Evolutionary conservation across 306 rosid genomes (phyloP).

Genomic region (Carpinus viminea): DNA sequence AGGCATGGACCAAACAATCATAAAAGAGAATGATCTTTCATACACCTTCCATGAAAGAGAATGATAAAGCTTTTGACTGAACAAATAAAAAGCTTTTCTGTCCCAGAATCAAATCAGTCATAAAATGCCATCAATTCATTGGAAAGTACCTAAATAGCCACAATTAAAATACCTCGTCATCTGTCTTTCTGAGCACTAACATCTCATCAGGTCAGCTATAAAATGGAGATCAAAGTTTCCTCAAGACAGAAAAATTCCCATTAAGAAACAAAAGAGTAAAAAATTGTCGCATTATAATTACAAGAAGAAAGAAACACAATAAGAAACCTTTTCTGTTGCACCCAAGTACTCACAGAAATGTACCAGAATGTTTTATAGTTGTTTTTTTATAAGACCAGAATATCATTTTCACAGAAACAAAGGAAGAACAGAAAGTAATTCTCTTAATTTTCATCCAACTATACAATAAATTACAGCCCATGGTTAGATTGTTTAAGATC

Average conservation of each 20-base stretch:
- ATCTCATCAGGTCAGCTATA: background rate
- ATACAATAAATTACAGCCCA: background rate
- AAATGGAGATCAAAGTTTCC: background rate
- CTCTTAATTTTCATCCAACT: conserved; percentile 3
- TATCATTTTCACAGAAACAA: background rate
- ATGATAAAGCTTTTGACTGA: too few species aligned
- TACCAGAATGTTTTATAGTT: background rate
- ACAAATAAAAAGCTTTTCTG: too few species aligned
- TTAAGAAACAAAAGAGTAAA: background rate
- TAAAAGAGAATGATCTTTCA: background rate
- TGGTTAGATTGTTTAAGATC: background rate
- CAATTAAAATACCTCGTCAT: background rate
- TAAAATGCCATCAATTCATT: background rate
- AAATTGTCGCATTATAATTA: background rate
- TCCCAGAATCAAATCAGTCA: background rate
- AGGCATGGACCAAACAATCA: background rate
- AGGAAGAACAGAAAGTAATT: background rate
- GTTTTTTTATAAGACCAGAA: too few species aligned
- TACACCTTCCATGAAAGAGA: background rate
- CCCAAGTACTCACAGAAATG: background rate
- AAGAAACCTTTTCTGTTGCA: background rate
- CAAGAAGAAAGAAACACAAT: background rate
- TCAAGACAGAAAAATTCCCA: background rate
- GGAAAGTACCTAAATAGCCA: background rate
- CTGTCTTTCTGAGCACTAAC: background rate